Evolutionary conservation across 2,329 filamentous ascomycete species (phyloP).

Genomic region (Fusarium avenaceum): DNA sequence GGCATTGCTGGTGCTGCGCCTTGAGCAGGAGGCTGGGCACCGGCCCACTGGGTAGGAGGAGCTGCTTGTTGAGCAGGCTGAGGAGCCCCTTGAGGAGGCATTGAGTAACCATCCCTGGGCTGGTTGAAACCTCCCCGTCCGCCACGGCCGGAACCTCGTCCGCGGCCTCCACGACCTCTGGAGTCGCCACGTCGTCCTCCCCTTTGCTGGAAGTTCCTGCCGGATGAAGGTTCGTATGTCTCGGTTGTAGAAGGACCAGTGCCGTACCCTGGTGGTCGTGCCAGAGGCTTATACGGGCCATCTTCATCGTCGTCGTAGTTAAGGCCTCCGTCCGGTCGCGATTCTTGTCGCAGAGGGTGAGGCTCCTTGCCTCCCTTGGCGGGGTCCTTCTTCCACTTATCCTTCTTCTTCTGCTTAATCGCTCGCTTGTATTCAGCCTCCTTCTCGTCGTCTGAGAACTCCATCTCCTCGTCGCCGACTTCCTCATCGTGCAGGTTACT

Average conservation of each 20-base stretch:
- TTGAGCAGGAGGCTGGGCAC: constrained; percentile 34
- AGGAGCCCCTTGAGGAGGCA: constrained; percentile 53
- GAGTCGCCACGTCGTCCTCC: constrained; percentile 62
- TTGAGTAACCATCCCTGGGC: constrained; percentile 58
- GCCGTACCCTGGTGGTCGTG: constrained; percentile 75
- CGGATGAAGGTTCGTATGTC: constrained; percentile 53
- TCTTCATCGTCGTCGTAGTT: constrained; percentile 79
- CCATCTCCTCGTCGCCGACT: constrained; percentile 84
- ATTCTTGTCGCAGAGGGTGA: constrained; percentile 59
- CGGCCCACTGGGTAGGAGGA: constrained; percentile 35
- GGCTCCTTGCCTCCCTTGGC: constrained; percentile 56
- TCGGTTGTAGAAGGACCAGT: constrained; percentile 61
- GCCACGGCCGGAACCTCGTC: constrained; percentile 58
- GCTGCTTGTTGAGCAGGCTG: constrained; percentile 53
- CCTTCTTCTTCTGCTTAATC: constrained; percentile 75
- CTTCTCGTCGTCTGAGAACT: constrained; percentile 97
- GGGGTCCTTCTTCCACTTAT: constrained; percentile 60
- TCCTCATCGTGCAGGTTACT: constrained; percentile 97
- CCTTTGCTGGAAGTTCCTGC: constrained; percentile 52
- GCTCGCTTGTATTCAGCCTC: constrained; percentile 84
- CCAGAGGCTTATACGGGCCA: constrained; percentile 78
- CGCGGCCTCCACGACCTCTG: constrained; percentile 60
- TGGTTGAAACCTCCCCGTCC: constrained; percentile 54
- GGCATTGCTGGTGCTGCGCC: constrained; percentile 47
- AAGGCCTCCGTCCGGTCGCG: constrained; percentile 61